Evolutionary conservation across 805 yeast genomes (phyloP), one percentile per base, ranked within the genome.

Genomic region (Allodekkera sacchari): DNA sequence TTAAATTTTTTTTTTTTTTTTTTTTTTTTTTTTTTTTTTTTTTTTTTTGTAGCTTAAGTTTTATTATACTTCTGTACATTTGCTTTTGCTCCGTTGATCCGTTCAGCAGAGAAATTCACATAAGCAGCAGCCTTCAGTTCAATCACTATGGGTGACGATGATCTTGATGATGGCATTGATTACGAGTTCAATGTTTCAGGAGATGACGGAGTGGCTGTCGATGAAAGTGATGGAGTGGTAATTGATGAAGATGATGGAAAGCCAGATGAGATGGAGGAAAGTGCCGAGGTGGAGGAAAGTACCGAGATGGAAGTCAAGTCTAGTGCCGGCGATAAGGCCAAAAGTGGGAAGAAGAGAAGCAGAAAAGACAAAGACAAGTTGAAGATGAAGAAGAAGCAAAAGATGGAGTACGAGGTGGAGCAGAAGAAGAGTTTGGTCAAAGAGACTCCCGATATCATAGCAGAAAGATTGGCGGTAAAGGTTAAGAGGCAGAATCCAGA

Each of bases 151-250:
- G 52, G 33, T 9, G 81, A 68, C 11, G 95, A 85, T 53, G 94
- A 80, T 38, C 61, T 84, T 36, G 88, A 83, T 31, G 94, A 83
- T 50, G 89, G 85, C 3, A 59, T 84, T 30, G 80, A 66, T 4
- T 82, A 81, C 24, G 44, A 57, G 18, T 50, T 56, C n/a, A 55
- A 44, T 9, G 25, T 27, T 2, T 39, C 49, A n/a, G 53, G 50
- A 3, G 66, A 48, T 12, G 60, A 55, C 23, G 72, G 57, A 12
- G 60, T 30, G 18, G 30, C 13, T 18, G 30, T 18, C 4, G 33
- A 25, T 5, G 28, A 24, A 25, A 12, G 21, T 23, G 30, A 33
- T 16, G 36, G 31, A 4, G 27, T 28, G 8, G 32, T 35, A 28
- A 22, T 22, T 19, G 38, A 33, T 3, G 21, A 23, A 7, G 34